Evolutionary conservation across 2,329 filamentous ascomycete genomes (phyloP).

Genomic region (Ophiognomonia clavigignenti-juglandacearum): DNA sequence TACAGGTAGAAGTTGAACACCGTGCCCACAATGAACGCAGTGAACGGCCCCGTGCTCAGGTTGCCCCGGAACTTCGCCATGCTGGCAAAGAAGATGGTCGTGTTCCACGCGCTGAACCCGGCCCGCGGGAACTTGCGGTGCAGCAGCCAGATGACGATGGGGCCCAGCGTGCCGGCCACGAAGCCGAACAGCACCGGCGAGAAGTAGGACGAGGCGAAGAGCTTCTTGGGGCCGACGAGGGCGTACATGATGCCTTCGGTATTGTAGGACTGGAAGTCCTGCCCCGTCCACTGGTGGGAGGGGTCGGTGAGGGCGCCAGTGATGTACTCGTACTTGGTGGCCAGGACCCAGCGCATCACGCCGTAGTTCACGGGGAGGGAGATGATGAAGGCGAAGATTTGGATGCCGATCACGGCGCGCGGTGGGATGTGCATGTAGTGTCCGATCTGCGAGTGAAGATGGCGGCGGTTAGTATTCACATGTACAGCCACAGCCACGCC

Average conservation of each 20-base stretch:
- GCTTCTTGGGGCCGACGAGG: constrained; percentile 17
- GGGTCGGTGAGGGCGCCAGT: constrained; percentile 14
- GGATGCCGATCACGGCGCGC: constrained; percentile 18
- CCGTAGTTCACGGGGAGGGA: constrained; percentile 18
- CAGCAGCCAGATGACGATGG: constrained; percentile 16
- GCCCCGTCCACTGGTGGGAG: constrained; percentile 18
- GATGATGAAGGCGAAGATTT: constrained; percentile 18
- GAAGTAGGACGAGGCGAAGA: constrained; percentile 17
- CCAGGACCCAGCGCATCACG: constrained; percentile 17
- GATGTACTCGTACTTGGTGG: constrained; percentile 17
- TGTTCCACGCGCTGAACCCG: constrained; percentile 20
- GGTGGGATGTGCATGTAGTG: constrained; percentile 18
- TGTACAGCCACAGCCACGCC: too few species aligned
- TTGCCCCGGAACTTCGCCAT: constrained; percentile 17
- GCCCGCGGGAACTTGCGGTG: constrained; percentile 15
- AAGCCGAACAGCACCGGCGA: constrained; percentile 18
- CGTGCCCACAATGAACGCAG: constrained; percentile 15
- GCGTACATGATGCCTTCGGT: constrained; percentile 18
- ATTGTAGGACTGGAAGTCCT: constrained; percentile 17
- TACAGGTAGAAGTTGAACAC: constrained; percentile 18
- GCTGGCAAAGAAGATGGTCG: constrained; percentile 19
- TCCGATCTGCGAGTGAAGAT: background rate
- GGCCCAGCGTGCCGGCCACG: constrained; percentile 12
- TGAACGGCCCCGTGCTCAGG: constrained; percentile 18
- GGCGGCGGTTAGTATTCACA: background rate